Evolutionary conservation across 73 alveolate genomes (phyloP).

Genomic region (Stentor coeruleus): DNA sequence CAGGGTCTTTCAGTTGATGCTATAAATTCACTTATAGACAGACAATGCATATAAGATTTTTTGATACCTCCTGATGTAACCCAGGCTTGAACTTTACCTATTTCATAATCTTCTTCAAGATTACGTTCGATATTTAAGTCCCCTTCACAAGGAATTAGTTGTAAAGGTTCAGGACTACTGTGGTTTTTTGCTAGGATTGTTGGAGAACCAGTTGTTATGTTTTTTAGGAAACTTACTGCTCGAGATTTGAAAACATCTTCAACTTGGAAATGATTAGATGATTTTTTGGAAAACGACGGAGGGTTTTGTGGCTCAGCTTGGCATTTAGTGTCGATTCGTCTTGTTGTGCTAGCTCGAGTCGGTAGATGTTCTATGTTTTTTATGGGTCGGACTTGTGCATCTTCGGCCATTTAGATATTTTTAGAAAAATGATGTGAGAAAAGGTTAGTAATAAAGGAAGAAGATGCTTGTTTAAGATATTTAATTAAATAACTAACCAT

Average conservation of each 20-base stretch:
- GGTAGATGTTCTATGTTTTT: no score
- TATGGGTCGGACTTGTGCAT: no score
- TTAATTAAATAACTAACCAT: no score
- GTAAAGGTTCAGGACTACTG: neutral
- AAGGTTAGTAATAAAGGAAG: no score
- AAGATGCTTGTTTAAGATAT: no score
- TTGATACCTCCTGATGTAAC: neutral
- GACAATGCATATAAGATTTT: neutral
- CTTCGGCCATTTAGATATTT: no score
- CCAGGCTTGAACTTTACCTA: neutral
- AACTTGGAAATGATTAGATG: neutral
- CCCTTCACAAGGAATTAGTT: neutral
- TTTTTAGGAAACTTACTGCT: neutral
- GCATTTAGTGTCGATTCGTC: no score
- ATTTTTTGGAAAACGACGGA: neutral
- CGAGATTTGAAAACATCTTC: neutral
- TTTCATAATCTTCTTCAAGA: neutral
- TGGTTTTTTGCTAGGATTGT: neutral
- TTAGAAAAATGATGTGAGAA: no score
- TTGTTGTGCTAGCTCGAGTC: no score
- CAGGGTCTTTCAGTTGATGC: neutral
- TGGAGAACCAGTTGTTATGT: neutral
- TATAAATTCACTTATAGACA: neutral
- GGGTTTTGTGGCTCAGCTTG: neutral
- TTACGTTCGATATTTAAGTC: neutral